Evolutionary conservation across 192 early-diverging fungal species (phyloP).

Genomic region (Coemansia umbellata): DNA sequence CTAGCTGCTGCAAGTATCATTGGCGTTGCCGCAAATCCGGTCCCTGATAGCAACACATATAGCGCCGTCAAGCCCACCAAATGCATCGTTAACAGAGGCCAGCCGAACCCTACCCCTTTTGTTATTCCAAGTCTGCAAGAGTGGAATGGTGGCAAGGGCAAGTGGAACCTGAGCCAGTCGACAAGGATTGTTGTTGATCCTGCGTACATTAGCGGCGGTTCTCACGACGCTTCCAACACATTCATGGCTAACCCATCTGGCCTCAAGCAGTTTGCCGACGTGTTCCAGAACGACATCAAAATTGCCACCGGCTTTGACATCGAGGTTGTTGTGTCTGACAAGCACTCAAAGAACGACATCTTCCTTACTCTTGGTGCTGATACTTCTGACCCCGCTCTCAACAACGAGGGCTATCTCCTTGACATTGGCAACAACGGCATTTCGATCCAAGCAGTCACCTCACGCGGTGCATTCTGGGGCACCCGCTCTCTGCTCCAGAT

Average conservation of each 20-base stretch:
- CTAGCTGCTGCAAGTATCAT: constrained; percentile 20
- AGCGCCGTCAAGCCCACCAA: constrained; percentile 1
- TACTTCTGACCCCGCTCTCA: constrained; percentile 17
- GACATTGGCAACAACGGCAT: constrained; percentile 38
- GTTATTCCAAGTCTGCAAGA: constrained; percentile 42
- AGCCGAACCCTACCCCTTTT: constrained; percentile 36
- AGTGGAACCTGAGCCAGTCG: constrained; percentile 24
- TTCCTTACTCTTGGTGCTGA: constrained; percentile 44
- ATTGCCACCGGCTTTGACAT: constrained; percentile 28
- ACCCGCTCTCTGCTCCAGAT: constrained; percentile 49
- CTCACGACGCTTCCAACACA: constrained; percentile 22
- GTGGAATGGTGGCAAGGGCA: constrained; percentile 33
- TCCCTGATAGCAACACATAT: constrained; percentile 8
- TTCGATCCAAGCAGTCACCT: constrained; percentile 29
- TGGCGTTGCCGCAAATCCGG: constrained; percentile 21
- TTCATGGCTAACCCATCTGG: constrained; percentile 40
- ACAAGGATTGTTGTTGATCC: constrained; percentile 42
- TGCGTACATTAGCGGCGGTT: constrained; percentile 25
- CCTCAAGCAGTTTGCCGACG: constrained; percentile 29
- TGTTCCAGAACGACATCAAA: constrained; percentile 36
- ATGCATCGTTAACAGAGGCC: background rate
- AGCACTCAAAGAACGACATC: constrained; percentile 20
- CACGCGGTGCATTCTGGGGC: constrained; percentile 48
- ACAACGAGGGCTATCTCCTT: constrained; percentile 37
- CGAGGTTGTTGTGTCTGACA: constrained; percentile 25